These are phyloP conservation scores for Cyamopsis tetragonoloba DNA, from an alignment of 306 rosid genomes.

Conservation along the genomic window DNA sequence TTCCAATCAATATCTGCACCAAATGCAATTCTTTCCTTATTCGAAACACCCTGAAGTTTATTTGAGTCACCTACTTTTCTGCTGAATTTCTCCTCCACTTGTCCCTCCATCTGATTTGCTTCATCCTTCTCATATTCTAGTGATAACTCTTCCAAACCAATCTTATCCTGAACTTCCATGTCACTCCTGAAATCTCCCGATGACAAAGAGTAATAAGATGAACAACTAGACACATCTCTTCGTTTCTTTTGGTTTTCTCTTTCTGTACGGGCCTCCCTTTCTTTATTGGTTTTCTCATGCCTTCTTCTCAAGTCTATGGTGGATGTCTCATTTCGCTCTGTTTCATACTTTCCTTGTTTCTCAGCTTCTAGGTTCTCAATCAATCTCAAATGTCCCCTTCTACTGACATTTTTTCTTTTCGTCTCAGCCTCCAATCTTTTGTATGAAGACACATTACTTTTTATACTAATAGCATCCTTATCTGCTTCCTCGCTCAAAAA, in stretches of 20 bases:
- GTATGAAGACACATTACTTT: slow-evolving; percentile 32
- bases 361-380: slow-evolving; percentile 41
- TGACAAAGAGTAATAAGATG: slow-evolving; percentile 77
- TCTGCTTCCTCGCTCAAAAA: slow-evolving; percentile 70
- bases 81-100: slow-evolving; percentile 36
- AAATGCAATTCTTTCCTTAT: slow-evolving; percentile 33
- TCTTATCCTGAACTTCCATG: slow-evolving; percentile 54
- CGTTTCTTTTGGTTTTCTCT: slow-evolving; percentile 38
- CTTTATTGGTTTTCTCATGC: slow-evolving; percentile 30
- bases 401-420: slow-evolving; percentile 24
- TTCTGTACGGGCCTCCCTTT: slow-evolving; percentile 27
- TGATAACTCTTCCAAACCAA: slow-evolving; percentile 47
- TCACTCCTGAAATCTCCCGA: slow-evolving; percentile 65
- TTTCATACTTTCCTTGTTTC: slow-evolving; percentile 33
- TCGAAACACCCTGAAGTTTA: slow-evolving; percentile 23
- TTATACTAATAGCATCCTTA: slow-evolving; percentile 31
- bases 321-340: slow-evolving; percentile 24
- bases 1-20: slow-evolving; percentile 44
- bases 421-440: slow-evolving; percentile 43
- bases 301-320: slow-evolving; percentile 33
- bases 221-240: slow-evolving; percentile 67
- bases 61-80: slow-evolving; percentile 22
- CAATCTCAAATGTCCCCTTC: slow-evolving; percentile 41
- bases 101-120: slow-evolving; percentile 30
- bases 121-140: slow-evolving; percentile 38